phyloP scores from a whole-genome alignment of 2,329 filamentous ascomycete species.

The Aureobasidium namibiae region DNA sequence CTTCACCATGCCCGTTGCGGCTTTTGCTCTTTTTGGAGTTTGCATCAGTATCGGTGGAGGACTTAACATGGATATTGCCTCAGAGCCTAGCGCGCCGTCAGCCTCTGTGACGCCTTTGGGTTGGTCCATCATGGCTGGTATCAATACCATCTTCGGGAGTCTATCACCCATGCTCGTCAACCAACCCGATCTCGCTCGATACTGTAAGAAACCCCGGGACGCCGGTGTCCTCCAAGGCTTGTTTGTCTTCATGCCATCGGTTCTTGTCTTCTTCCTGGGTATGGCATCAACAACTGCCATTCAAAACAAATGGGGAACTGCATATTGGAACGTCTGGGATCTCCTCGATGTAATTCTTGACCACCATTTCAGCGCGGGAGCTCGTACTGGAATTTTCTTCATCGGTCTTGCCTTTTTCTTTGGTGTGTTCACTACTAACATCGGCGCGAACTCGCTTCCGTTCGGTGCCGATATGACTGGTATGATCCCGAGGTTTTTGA shows the following conservation, averaged over 20 bases:
- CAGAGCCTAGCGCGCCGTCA: background rate
- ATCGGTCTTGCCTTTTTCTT: slow-evolving; percentile 29
- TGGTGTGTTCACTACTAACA: slow-evolving; percentile 37
- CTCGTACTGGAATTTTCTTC: slow-evolving; percentile 34
- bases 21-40: slow-evolving; percentile 29
- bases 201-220: slow-evolving; percentile 27
- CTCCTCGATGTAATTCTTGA: slow-evolving; percentile 34
- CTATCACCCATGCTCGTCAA: slow-evolving; percentile 34
- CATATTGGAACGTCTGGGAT: slow-evolving; percentile 40
- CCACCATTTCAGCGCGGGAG: slow-evolving; percentile 30
- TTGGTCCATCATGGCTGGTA: slow-evolving; percentile 33
- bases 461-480: slow-evolving; percentile 35
- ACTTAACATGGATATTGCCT: slow-evolving; percentile 9
- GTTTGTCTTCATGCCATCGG: slow-evolving; percentile 31
- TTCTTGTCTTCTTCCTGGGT: slow-evolving; percentile 35
- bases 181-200: slow-evolving; percentile 35
- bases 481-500: slow-evolving; percentile 35
- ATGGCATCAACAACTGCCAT: slow-evolving; percentile 31
- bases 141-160: slow-evolving; percentile 35
- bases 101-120: slow-evolving; percentile 22
- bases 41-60: slow-evolving; percentile 29
- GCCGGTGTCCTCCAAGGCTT: slow-evolving; percentile 26
- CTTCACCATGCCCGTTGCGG: slow-evolving; percentile 27
- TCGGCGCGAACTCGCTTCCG: slow-evolving; percentile 34
- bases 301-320: slow-evolving; percentile 27